These are phyloP conservation scores for Chrysosporium keratinophilum DNA, from an alignment of 2,329 filamentous ascomycete genomes.

Conservation along the genomic window DNA sequence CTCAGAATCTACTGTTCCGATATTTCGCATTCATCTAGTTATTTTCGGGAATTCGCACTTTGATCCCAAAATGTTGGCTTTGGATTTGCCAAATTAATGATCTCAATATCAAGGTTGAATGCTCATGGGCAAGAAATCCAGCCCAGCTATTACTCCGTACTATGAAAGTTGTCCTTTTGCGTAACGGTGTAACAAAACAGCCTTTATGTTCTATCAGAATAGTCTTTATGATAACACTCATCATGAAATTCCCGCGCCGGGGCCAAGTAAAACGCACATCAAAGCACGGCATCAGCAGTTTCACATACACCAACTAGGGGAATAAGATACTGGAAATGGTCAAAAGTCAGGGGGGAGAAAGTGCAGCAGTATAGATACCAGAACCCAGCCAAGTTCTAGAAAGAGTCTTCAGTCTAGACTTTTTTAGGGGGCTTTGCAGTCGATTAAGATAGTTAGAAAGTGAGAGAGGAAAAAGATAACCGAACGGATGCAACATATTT, in stretches of 20 bases:
- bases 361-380: not conserved
- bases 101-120: too few relatives aligned
- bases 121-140: too few relatives aligned
- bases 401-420: not conserved
- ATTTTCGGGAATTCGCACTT: too few relatives aligned
- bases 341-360: not conserved
- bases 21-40: too few relatives aligned
- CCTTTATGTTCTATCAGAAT: slow-evolving; percentile 6
- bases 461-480: not conserved
- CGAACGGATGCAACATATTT: slow-evolving; percentile 5
- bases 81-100: too few relatives aligned
- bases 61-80: too few relatives aligned
- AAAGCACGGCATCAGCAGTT: not conserved
- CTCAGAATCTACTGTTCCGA: not conserved
- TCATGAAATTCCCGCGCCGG: slow-evolving; percentile 9
- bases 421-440: not conserved
- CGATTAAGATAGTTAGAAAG: slow-evolving; percentile 2
- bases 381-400: not conserved
- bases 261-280: slow-evolving; percentile 4
- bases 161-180: too few relatives aligned
- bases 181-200: not conserved
- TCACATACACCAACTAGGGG: not conserved
- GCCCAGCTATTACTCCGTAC: too few relatives aligned
- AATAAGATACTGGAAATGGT: not conserved
- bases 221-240: not conserved